Evolutionary conservation across 2,329 filamentous ascomycete species (phyloP), one percentile per base, ranked within the genome.

Genomic region (Eurotiales sp.): DNA sequence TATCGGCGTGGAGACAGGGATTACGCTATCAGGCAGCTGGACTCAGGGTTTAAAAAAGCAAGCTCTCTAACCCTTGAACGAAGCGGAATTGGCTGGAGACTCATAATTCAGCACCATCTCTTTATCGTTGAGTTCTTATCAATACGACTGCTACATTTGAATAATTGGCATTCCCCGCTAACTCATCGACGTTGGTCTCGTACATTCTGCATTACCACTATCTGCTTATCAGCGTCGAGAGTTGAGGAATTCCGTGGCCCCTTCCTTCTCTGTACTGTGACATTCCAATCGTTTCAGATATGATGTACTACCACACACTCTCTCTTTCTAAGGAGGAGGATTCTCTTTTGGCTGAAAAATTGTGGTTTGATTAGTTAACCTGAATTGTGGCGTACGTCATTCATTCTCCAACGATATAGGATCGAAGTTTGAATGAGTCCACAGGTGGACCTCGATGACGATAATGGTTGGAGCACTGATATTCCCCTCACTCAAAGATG

Each of bases 241-340:
- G 39, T 22, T 41, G 34, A 40, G 36, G 46, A 48, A 48, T 48
- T 14, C 12, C n/a, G 19, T 23, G 46, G 15, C 34, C 23, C 23
- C 36, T 47, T 22, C 25, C 36, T 36, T 36, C 34, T 32, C 36
- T 47, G 15, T n/a, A 17, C 11, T 40, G 5, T 25, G 15, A 48
- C 46, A 48, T 48, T 48, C 46, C 46, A 40, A 17, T n/a, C 15
- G 11, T 30, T 22, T 19, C 19, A 15, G 21, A 36, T 10, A 30
- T 15, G 21, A 30, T 32, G 14, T 36, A 32, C 25, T 27, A 10
- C n/a, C n/a, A n/a, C n/a, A 27, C 10, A 27, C 10, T 10, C 5
- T 27, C 5, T 27, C 25, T 27, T 6, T 5, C 25, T 27, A 10
- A 10, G 25, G 5, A 27, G 5, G 25, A 5, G 14, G 14, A 12